A percentile compares a stretch with the other conserved stretches of the same genome.
These are phyloP conservation scores for Penstemon davidsonii DNA, from an alignment of 257 asterid species.

Conservation along the genomic window DNA sequence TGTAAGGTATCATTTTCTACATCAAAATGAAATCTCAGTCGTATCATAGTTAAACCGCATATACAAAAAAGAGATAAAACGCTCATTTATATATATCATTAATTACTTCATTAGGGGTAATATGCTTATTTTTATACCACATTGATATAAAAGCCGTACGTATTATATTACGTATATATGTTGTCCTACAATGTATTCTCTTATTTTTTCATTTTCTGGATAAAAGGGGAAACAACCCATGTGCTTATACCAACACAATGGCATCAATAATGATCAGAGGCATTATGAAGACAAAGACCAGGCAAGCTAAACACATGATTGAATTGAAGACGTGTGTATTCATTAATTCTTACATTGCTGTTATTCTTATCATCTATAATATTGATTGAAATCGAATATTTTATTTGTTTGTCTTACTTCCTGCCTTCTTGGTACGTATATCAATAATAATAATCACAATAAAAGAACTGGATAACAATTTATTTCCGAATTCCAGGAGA, in stretches of 20 bases:
- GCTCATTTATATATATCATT: too few relatives aligned
- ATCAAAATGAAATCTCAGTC: too few relatives aligned
- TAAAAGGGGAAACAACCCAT: slow-evolving; percentile 27
- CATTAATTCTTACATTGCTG: neutral
- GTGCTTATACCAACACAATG: slow-evolving; percentile 26
- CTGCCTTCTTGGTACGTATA: slow-evolving; percentile 22
- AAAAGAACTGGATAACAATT: neutral
- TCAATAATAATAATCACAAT: neutral
- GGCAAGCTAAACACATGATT: slow-evolving; percentile 30
- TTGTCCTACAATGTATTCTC: too few relatives aligned
- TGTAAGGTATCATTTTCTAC: too few relatives aligned
- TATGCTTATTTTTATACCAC: too few relatives aligned
- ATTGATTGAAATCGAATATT: too few relatives aligned
- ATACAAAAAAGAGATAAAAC: too few relatives aligned
- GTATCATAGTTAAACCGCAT: too few relatives aligned
- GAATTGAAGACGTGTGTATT: slow-evolving; percentile 6
- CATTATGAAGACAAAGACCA: slow-evolving; percentile 18
- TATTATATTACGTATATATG: neutral
- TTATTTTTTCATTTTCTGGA: neutral
- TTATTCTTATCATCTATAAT: neutral
- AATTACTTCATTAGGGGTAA: too few relatives aligned
- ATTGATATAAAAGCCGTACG: neutral
- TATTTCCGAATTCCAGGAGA: neutral
- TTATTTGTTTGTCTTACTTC: slow-evolving; percentile 11
- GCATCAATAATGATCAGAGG: slow-evolving; percentile 29